These are phyloP conservation scores for Parascedosporium putredinis DNA, from an alignment of 2,329 filamentous ascomycete genomes.

Conservation along the genomic window DNA sequence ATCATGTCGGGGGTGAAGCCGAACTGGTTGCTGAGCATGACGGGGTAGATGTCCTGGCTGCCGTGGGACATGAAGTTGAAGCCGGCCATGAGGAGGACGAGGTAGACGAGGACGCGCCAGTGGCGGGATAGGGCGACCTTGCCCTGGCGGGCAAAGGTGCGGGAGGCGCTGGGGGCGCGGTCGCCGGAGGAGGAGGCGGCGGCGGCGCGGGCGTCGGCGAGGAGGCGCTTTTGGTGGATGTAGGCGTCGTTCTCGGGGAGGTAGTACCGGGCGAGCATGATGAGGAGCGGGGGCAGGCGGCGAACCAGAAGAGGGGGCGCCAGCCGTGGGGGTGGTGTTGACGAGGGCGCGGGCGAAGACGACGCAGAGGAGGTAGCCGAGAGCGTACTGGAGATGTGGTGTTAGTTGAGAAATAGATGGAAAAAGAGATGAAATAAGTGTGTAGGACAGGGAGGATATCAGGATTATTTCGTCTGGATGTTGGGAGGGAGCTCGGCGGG, in stretches of 20 bases:
- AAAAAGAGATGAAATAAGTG: no score
- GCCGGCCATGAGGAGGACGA: conserved; percentile 50
- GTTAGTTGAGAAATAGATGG: no score
- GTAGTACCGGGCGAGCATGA: conserved; percentile 68
- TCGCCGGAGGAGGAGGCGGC: no score
- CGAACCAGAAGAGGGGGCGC: conserved; percentile 86
- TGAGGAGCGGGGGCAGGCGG: conserved; percentile 66
- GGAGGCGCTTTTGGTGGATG: conserved; percentile 52
- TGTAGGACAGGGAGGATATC: no score
- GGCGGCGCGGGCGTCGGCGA: conserved; percentile 28
- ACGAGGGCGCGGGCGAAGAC: conserved; percentile 57
- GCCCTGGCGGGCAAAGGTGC: conserved; percentile 61
- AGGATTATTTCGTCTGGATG: no score
- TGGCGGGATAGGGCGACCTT: conserved; percentile 69
- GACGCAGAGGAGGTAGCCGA: conserved; percentile 52
- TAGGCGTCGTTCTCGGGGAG: conserved; percentile 73
- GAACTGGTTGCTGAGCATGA: conserved; percentile 54
- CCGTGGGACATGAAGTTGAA: conserved; percentile 70
- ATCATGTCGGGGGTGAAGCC: conserved; percentile 37
- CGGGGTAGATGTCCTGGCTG: conserved; percentile 67
- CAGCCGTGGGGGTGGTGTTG: conserved; percentile 69
- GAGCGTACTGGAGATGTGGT: conserved; percentile 34
- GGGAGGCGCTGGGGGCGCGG: conserved; percentile 34
- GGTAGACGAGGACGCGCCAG: conserved; percentile 69
- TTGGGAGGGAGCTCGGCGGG: no score